A percentile compares a stretch with the other conserved stretches of the same genome.
These are phyloP conservation scores for Chenopodium suecicum DNA, from an alignment of 148 eudicot genomes.

Conservation along the genomic window DNA sequence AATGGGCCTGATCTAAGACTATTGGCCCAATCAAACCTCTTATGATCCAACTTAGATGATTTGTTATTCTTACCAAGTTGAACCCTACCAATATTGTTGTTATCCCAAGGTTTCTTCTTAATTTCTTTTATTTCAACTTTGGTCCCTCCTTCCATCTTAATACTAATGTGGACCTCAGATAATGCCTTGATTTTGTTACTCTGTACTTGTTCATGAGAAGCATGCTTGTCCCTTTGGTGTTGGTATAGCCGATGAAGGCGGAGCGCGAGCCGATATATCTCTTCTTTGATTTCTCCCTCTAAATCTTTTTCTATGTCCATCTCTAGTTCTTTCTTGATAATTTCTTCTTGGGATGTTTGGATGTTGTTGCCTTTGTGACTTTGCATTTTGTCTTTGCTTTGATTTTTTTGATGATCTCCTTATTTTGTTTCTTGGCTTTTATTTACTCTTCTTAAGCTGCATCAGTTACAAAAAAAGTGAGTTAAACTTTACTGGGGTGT, in stretches of 20 bases:
- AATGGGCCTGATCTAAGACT: constrained; percentile 46
- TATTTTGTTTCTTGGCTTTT: not conserved
- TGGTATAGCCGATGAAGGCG: constrained; percentile 57
- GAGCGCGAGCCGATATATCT: constrained; percentile 59
- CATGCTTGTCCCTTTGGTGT: constrained; percentile 36
- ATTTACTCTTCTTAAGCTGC: not conserved
- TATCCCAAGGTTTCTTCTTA: constrained; percentile 28
- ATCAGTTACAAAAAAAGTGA: not conserved
- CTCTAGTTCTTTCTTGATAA: constrained; percentile 57
- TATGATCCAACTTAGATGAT: not conserved
- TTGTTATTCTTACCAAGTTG: not conserved
- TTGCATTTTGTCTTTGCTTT: not conserved
- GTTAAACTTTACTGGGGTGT: not conserved
- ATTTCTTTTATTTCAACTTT: constrained; percentile 58
- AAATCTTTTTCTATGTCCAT: constrained; percentile 57
- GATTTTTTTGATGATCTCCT: not conserved
- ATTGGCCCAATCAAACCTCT: constrained; percentile 51
- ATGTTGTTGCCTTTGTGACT: not conserved
- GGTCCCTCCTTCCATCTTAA: constrained; percentile 58
- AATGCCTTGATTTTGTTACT: constrained; percentile 7
- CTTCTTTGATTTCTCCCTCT: constrained; percentile 74
- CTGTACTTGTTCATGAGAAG: not conserved
- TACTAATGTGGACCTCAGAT: constrained; percentile 53
- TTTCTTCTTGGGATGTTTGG: constrained; percentile 42
- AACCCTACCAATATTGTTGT: not conserved